A percentile compares a stretch with the other conserved stretches of the same genome.
phyloP scores from a whole-genome alignment of 345 rosid species.

The Eutrema yunnanense region DNA sequence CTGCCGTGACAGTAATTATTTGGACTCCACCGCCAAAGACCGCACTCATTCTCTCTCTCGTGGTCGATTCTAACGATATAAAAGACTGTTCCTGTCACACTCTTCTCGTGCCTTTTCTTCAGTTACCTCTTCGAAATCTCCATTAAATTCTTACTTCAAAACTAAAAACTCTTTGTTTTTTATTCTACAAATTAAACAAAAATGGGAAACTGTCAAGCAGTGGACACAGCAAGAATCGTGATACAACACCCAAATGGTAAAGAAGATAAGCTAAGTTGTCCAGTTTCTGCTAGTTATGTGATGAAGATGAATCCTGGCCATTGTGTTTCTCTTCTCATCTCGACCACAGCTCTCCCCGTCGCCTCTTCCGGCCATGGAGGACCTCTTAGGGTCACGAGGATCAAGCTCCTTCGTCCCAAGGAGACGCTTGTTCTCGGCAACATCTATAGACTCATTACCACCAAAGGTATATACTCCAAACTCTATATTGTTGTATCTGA shows the following conservation, averaged over 20 bases:
- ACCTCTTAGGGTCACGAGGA: conserved; percentile 67
- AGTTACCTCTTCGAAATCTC: conserved; percentile 1
- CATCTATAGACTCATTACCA: conserved; percentile 72
- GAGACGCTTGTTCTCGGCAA: conserved; percentile 79
- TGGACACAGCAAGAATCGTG: conserved; percentile 69
- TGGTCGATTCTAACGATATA: not conserved
- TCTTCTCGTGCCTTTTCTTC: conserved; percentile 19
- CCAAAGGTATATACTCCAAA: conserved; percentile 47
- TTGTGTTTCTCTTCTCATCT: conserved; percentile 85
- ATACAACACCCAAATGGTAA: conserved; percentile 80
- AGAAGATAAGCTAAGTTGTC: conserved; percentile 55
- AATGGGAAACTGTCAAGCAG: conserved; percentile 96
- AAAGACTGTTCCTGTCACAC: conserved; percentile 5
- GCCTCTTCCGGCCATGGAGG: conserved; percentile 11
- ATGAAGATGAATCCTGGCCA: conserved; percentile 90
- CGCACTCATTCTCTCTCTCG: conserved; percentile 20
- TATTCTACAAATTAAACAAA: not conserved
- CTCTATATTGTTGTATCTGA: not conserved
- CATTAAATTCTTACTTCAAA: not conserved
- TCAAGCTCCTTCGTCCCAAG: conserved; percentile 87
- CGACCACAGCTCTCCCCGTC: conserved; percentile 49
- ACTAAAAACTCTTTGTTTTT: not conserved
- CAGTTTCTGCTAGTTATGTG: conserved; percentile 57
- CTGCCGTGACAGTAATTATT: conserved; percentile 26
- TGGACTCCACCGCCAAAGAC: conserved; percentile 18